Base-by-base conservation (phyloP, 805 yeast genomes). In the Dipodascus albidus region DNA sequence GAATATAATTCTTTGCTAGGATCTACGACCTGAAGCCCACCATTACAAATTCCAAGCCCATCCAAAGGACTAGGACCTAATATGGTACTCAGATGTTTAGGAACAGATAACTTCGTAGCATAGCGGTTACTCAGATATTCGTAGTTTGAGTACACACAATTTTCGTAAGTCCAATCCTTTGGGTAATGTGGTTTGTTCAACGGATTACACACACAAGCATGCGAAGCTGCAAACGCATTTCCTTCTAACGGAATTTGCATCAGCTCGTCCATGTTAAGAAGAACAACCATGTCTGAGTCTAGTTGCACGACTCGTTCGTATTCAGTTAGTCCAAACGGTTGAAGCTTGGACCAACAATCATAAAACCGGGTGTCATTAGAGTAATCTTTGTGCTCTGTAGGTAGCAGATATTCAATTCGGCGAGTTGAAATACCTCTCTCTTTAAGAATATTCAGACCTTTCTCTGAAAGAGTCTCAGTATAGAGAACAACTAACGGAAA, bases 171-270 rank as follows among this genome's bases (percentile, higher is more conserved):
- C 84, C 85, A 80, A 57, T 77, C 70, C 49, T 61, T 55, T 15
- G 85, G 85, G 55, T 80, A 80, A 61, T 80, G 81, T 0, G 70
- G 57, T 56, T 74, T 72, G 20, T 71, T 61, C 64, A 73, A 69
- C 2, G 85, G 85, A 58, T 80, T 80, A 64, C 85, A 80, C 21
- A 78, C 81, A 64, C 85, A 80, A 2, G 84, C 83, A 57, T 79
- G 80, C 9, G 77, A 63, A 0, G 83, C 82, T 0, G 82, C 85
- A 65, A 80, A 79, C 2, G 69, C 73, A 2, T 61, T 59, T 1
- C 61, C 60, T 8, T 61, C 58, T 2, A 61, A 62, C 50, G 67
- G 60, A 50, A 80, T 62, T 4, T 74, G 75, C 75, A 80, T 75
- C 47, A 80, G 64, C 59, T 79, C 84, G 63, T 80, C 85, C 80